phyloP scores from a whole-genome alignment of 2,329 filamentous ascomycete genomes.

The Botryotinia globosa region DNA sequence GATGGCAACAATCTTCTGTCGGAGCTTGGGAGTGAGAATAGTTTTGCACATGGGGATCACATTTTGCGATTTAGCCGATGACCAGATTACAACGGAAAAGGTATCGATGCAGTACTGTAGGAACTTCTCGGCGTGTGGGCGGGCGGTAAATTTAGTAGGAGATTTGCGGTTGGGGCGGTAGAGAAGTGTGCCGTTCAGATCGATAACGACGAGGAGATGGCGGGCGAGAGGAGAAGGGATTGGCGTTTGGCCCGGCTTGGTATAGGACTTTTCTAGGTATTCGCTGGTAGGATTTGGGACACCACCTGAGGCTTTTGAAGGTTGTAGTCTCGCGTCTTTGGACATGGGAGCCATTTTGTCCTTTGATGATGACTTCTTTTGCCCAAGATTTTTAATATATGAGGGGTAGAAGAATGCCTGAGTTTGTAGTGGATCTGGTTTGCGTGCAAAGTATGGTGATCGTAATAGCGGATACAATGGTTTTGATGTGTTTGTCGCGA shows the following conservation, averaged over 20 bases:
- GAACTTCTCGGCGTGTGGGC: slow-evolving; percentile 68
- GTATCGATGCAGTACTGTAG: slow-evolving; percentile 69
- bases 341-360: slow-evolving; percentile 10
- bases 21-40: slow-evolving; percentile 58
- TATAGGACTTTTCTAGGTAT: slow-evolving; percentile 59
- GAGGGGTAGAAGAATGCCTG: neutral
- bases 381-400: neutral
- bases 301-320: slow-evolving; percentile 34
- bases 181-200: slow-evolving; percentile 90
- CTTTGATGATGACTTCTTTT: neutral
- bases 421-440: neutral
- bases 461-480: neutral
- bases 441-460: neutral
- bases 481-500: neutral
- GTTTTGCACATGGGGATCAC: slow-evolving; percentile 64
- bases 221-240: slow-evolving; percentile 47
- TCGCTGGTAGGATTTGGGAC: slow-evolving; percentile 56
- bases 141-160: slow-evolving; percentile 56
- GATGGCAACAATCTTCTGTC: slow-evolving; percentile 58
- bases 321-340: slow-evolving; percentile 26
- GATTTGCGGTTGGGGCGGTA: slow-evolving; percentile 57
- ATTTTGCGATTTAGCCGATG: slow-evolving; percentile 73
- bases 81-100: slow-evolving; percentile 87
- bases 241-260: slow-evolving; percentile 46
- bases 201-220: slow-evolving; percentile 77